These are phyloP conservation scores for Staphylotrichum tortipilum DNA, from an alignment of 495 filamentous ascomycete species.

Conservation along the genomic window DNA sequence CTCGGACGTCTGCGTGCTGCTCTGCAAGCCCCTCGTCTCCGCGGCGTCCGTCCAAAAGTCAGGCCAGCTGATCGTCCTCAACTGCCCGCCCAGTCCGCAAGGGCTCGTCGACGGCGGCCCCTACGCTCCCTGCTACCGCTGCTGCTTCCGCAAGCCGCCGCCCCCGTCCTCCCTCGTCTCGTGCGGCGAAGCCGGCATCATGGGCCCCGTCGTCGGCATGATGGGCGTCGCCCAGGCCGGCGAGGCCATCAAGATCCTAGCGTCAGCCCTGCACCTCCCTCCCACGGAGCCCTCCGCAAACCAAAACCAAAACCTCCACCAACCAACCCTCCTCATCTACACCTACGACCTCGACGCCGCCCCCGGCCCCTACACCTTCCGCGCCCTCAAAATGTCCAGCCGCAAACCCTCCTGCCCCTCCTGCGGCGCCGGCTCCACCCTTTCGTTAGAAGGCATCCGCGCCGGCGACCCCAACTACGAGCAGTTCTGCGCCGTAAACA, in stretches of 20 bases:
- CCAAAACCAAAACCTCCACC: slow-evolving; percentile 8
- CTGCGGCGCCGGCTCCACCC: slow-evolving; percentile 52
- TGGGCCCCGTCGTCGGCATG: slow-evolving; percentile 85
- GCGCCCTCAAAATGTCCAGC: slow-evolving; percentile 60
- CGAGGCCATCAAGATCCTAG: slow-evolving; percentile 78
- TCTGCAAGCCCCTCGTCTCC: slow-evolving; percentile 72
- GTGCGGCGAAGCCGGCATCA: slow-evolving; percentile 85
- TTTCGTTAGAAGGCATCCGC: slow-evolving; percentile 53
- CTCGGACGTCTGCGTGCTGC: slow-evolving; percentile 76
- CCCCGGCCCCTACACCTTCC: slow-evolving; percentile 53
- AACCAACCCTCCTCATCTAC: slow-evolving; percentile 62
- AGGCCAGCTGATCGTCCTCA: slow-evolving; percentile 82
- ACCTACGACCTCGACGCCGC: slow-evolving; percentile 41
- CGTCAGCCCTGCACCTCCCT: slow-evolving; percentile 25
- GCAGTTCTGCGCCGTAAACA: slow-evolving; percentile 58
- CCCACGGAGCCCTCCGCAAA: not conserved
- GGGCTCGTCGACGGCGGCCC: slow-evolving; percentile 25
- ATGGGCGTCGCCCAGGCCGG: slow-evolving; percentile 92
- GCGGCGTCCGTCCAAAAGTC: slow-evolving; percentile 80
- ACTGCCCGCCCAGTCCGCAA: slow-evolving; percentile 47
- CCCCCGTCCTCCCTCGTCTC: slow-evolving; percentile 66
- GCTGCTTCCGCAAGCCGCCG: slow-evolving; percentile 81
- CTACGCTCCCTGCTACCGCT: slow-evolving; percentile 85
- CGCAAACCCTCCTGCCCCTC: slow-evolving; percentile 61
- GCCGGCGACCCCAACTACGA: slow-evolving; percentile 66